phyloP scores from a whole-genome alignment of 2,329 filamentous ascomycete genomes.

The Fusarium lyarnte region DNA sequence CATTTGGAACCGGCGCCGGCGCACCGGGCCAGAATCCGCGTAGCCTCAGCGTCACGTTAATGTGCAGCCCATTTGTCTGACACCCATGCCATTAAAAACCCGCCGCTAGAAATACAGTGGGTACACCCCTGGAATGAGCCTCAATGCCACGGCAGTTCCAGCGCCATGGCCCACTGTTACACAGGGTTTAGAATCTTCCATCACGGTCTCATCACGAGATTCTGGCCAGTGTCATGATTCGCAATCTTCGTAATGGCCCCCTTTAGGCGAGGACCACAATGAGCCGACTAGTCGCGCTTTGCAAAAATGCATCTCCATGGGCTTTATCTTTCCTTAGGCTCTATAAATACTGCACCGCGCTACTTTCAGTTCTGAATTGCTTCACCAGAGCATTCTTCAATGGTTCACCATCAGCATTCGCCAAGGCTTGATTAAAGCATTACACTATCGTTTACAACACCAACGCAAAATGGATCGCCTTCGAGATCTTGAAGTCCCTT shows the following conservation, averaged over 20 bases:
- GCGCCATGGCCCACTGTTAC: slow-evolving; percentile 27
- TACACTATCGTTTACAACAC: not conserved
- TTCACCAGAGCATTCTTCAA: not conserved
- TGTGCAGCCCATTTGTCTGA: not conserved
- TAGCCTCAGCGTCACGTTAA: slow-evolving; percentile 31
- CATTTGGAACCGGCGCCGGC: slow-evolving; percentile 29
- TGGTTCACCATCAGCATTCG: slow-evolving; percentile 12
- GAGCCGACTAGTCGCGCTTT: slow-evolving; percentile 7
- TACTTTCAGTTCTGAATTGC: not conserved
- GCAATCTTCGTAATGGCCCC: slow-evolving; percentile 33
- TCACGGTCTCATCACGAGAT: slow-evolving; percentile 38
- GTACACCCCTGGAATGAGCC: slow-evolving; percentile 28
- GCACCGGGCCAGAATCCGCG: slow-evolving; percentile 31
- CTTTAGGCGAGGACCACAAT: slow-evolving; percentile 25
- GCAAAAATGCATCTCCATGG: not conserved
- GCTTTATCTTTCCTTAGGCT: not conserved
- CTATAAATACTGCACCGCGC: slow-evolving; percentile 22
- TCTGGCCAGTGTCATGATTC: slow-evolving; percentile 24
- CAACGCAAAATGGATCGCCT: slow-evolving; percentile 31
- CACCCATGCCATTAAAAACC: not conserved
- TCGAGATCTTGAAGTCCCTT: slow-evolving; percentile 32
- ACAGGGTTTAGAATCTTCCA: slow-evolving; percentile 21
- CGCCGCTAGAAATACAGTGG: not conserved
- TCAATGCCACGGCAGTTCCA: slow-evolving; percentile 37
- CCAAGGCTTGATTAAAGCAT: not conserved